Evolutionary conservation across 345 rosid genomes (phyloP), one percentile per base, ranked within the genome.

Genomic region (Nephelium lappaceum): DNA sequence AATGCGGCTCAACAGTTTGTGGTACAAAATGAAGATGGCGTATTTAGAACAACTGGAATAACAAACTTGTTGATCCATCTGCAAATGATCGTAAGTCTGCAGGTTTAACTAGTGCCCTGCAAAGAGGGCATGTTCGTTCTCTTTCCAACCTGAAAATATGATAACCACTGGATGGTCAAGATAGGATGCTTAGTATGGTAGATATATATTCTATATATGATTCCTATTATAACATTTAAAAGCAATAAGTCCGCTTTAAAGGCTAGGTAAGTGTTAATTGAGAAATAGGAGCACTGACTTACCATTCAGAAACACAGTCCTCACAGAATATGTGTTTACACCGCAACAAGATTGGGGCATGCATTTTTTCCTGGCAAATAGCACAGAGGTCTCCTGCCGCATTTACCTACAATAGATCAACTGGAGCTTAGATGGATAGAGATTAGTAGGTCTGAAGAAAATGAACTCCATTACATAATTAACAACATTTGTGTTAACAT

Each of bases 321-420:
- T 91, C 95, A 27, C 95, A 91, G 67, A 91, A 91, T 23, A 91
- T 87, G 83, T 89, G 95, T 72, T 87, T 89, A 75, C 92, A 88
- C 6, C 85, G 82, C 69, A 91, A 81, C 36, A 87, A 73, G 60
- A 89, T 82, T 0, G 95, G 95, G 15, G 86, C 66, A 5, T 87
- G 89, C 89, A 88, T 91, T 91, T 89, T 91, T 84, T 91, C 95
- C 83, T 91, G 95, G 82, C 92, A 91, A 45, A 91, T 89, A 47
- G 95, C 92, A 83, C 95, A 91, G 38, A 89, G 83, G 71, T 89
- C 93, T 55, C 94, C 92, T 3, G 82, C 83, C n/a, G 85, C 88
- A 69, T 83, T 84, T 57, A 90, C 90, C 90, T 90, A 75, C 72
- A 47, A 63, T 27, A 5, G 36, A 63, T 74, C 11, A 74, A 11